Conservation (phyloP, 2,329 filamentous ascomycete genomes). For the Nakataea oryzae region DNA sequence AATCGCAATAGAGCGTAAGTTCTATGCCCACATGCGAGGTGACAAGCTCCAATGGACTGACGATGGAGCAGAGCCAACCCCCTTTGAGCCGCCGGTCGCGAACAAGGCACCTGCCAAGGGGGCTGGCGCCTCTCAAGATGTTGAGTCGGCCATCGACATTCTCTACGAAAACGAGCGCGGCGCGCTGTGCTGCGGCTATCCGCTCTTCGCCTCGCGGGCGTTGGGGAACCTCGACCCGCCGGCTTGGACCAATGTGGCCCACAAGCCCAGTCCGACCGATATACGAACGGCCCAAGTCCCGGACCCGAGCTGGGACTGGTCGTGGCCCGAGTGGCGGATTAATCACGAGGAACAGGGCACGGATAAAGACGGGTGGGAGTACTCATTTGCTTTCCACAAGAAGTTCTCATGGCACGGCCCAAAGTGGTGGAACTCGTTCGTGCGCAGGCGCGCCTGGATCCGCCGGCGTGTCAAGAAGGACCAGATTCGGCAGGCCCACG, state of each 20-base stretch:
- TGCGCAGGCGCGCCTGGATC: conserved; percentile 82
- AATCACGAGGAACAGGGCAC: conserved; percentile 61
- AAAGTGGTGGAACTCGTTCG: conserved; percentile 90
- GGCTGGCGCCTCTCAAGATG: not conserved
- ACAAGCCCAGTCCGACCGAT: conserved; percentile 49
- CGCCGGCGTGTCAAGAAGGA: conserved; percentile 63
- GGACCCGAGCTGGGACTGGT: conserved; percentile 93
- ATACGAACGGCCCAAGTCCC: conserved; percentile 86
- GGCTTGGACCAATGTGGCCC: conserved; percentile 69
- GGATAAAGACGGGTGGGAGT: conserved; percentile 92
- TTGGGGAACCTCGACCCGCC: conserved; percentile 77
- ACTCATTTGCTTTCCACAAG: conserved; percentile 76
- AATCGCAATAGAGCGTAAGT: conserved; percentile 4
- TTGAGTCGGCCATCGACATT: conserved; percentile 62
- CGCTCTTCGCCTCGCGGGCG: conserved; percentile 80
- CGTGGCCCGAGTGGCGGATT: conserved; percentile 54
- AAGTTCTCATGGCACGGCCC: conserved; percentile 79
- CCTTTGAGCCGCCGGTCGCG: not conserved
- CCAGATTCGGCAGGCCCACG: conserved; percentile 21
- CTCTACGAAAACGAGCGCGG: conserved; percentile 95
- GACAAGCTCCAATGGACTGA: not conserved
- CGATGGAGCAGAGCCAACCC: conserved; percentile 2
- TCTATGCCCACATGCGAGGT: not conserved
- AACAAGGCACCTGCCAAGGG: not conserved
- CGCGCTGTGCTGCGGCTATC: conserved; percentile 76